A percentile compares a stretch with the other conserved stretches of the same genome.
Conservation (phyloP, 805 yeast genomes). For the Middelhovenomyces tepae region DNA sequence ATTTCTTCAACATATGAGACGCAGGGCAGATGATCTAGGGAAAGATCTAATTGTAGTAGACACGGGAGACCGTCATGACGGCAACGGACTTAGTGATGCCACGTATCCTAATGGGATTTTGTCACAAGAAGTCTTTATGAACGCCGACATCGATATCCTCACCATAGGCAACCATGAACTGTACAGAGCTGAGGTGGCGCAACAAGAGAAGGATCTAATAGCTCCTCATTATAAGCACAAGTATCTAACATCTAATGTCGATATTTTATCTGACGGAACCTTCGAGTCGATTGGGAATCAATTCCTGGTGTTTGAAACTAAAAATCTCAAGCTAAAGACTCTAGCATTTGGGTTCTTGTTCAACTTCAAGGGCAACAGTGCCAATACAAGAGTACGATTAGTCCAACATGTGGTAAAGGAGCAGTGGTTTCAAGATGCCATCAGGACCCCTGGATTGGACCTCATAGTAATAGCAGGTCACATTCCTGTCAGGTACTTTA, state of each 20-base stretch:
- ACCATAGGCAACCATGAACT: slow-evolving; percentile 91
- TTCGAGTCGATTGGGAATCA: slow-evolving; percentile 62
- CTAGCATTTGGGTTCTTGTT: slow-evolving; percentile 74
- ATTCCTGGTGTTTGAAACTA: slow-evolving; percentile 58
- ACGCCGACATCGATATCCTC: slow-evolving; percentile 60
- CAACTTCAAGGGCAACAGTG: slow-evolving; percentile 56
- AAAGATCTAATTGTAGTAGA: slow-evolving; percentile 71
- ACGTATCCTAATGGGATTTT: slow-evolving; percentile 61
- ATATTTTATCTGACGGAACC: slow-evolving; percentile 25
- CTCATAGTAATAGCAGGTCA: slow-evolving; percentile 69
- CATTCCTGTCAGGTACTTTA: slow-evolving; percentile 58
- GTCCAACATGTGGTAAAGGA: slow-evolving; percentile 44
- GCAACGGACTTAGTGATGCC: slow-evolving; percentile 81
- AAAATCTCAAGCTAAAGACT: slow-evolving; percentile 40
- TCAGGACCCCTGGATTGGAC: slow-evolving; percentile 43
- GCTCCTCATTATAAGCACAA: slow-evolving; percentile 48
- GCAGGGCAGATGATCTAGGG: slow-evolving; percentile 33
- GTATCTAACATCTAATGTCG: slow-evolving; percentile 45
- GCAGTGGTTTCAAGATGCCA: slow-evolving; percentile 54
- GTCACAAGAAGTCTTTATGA: slow-evolving; percentile 54
- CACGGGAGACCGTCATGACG: slow-evolving; percentile 92
- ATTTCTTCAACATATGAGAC: slow-evolving; percentile 46
- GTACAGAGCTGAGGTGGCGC: slow-evolving; percentile 55
- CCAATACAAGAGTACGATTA: slow-evolving; percentile 55
- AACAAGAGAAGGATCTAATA: slow-evolving; percentile 53